A percentile compares a stretch with the other conserved stretches of the same genome.
These are phyloP conservation scores for Coprinopsis sp. DNA, from an alignment of 768 basidiomycete species.

Conservation along the genomic window DNA sequence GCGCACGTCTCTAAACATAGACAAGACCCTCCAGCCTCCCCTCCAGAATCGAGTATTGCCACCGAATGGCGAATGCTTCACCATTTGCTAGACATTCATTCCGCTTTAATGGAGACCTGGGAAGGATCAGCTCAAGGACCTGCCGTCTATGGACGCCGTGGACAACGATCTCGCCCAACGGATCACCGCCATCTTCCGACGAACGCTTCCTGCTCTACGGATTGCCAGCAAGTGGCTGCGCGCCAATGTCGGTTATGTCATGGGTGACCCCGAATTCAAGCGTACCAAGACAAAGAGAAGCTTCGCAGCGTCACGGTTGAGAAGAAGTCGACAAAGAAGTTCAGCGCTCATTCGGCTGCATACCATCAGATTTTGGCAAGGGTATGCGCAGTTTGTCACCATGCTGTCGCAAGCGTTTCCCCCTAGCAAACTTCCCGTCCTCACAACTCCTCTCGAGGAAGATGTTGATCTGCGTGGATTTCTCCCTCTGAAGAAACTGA, in stretches of 20 bases:
- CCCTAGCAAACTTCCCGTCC: conserved; percentile 46
- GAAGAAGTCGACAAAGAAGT: conserved; percentile 27
- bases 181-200: conserved; percentile 82
- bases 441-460: conserved; percentile 74
- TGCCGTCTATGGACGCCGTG: conserved; percentile 47
- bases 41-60: conserved; percentile 29
- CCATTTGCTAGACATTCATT: conserved; percentile 65
- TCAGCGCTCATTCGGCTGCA: conserved; percentile 34
- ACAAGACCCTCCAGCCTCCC: conserved; percentile 21
- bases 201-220: conserved; percentile 82
- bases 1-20: conserved; percentile 21
- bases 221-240: conserved; percentile 88
- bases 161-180: conserved; percentile 67
- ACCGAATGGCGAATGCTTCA: conserved; percentile 63
- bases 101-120: conserved; percentile 64
- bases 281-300: conserved; percentile 27
- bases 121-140: conserved; percentile 52
- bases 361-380: conserved; percentile 62
- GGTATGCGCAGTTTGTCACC: conserved; percentile 63
- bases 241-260: conserved; percentile 66
- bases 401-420: conserved; percentile 69
- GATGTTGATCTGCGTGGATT: conserved; percentile 89
- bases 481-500: conserved; percentile 65
- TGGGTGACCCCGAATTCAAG: conserved; percentile 39
- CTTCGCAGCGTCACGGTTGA: conserved; percentile 22